Percentiles rank a stretch among this genome's conserved stretches.
Evolutionary conservation across 768 basidiomycete genomes (phyloP).

Genomic region (Galerina sulciceps): DNA sequence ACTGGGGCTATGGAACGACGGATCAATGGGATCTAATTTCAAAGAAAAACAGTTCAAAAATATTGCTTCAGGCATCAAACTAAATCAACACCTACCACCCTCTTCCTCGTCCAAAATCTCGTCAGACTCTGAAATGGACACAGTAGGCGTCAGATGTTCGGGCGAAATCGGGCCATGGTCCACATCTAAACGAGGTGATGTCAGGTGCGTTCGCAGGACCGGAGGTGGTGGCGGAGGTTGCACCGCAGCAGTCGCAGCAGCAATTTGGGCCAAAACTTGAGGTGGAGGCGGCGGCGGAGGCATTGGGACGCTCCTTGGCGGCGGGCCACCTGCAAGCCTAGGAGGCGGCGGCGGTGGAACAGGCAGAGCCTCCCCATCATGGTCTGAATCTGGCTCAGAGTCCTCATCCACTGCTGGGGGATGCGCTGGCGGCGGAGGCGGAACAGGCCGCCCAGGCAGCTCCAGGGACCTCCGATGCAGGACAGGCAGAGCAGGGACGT

Average conservation of each 20-base stretch:
- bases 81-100: constrained; percentile 50
- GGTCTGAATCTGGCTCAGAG: constrained; percentile 35
- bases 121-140: constrained; percentile 28
- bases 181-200: neutral
- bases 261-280: neutral
- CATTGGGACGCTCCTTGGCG: constrained; percentile 2
- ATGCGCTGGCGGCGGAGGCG: constrained; percentile 17
- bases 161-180: constrained; percentile 1
- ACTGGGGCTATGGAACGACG: constrained; percentile 59
- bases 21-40: constrained; percentile 69
- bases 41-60: constrained; percentile 5
- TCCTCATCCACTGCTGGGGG: constrained; percentile 18
- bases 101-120: constrained; percentile 67
- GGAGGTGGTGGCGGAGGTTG: constrained; percentile 4
- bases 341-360: constrained; percentile 37
- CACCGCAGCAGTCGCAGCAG: no score
- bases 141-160: constrained; percentile 22
- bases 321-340: constrained; percentile 12
- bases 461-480: constrained; percentile 26
- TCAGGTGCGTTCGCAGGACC: neutral
- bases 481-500: constrained; percentile 27
- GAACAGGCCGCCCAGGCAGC: constrained; percentile 15
- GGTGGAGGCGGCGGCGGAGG: constrained; percentile 8
- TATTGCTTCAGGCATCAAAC: neutral
- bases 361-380: constrained; percentile 36